Conservation (phyloP, 179 eudicot genomes). For the Heliamphora ciliata region DNA sequence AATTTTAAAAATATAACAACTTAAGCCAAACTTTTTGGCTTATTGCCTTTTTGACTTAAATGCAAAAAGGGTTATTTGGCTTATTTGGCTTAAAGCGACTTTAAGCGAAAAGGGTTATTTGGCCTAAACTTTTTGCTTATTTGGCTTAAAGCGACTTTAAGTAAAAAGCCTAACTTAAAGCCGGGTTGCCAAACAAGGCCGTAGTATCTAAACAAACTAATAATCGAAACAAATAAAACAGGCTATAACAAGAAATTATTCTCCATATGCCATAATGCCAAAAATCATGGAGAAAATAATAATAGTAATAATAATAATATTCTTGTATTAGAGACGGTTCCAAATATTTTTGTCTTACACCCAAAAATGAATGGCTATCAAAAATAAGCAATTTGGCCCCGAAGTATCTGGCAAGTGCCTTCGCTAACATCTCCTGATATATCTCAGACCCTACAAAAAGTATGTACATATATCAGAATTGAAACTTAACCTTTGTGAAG, state of each 20-base stretch:
- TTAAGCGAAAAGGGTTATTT: too few relatives aligned
- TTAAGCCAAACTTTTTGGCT: too few relatives aligned
- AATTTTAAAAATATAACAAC: too few relatives aligned
- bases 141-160: too few relatives aligned
- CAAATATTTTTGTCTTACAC: slow-evolving; percentile 47
- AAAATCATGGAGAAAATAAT: background rate
- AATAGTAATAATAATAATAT: background rate
- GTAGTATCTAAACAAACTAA: background rate
- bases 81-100: too few relatives aligned
- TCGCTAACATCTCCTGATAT: slow-evolving; percentile 88
- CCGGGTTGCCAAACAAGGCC: too few relatives aligned
- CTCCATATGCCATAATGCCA: background rate
- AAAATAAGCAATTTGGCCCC: slow-evolving; percentile 89
- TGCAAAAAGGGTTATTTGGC: too few relatives aligned
- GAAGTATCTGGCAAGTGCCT: slow-evolving; percentile 78
- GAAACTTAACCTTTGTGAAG: background rate
- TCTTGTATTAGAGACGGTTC: background rate
- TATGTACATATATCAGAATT: slow-evolving; percentile 12
- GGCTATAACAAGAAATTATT: background rate
- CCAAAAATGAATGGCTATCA: slow-evolving; percentile 72
- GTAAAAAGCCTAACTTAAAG: too few relatives aligned
- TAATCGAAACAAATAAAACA: background rate
- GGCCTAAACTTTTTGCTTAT: too few relatives aligned
- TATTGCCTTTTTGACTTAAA: too few relatives aligned
- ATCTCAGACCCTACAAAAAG: slow-evolving; percentile 75